phyloP scores from a whole-genome alignment of 768 basidiomycete genomes.

The Lactarius hengduanensis region DNA sequence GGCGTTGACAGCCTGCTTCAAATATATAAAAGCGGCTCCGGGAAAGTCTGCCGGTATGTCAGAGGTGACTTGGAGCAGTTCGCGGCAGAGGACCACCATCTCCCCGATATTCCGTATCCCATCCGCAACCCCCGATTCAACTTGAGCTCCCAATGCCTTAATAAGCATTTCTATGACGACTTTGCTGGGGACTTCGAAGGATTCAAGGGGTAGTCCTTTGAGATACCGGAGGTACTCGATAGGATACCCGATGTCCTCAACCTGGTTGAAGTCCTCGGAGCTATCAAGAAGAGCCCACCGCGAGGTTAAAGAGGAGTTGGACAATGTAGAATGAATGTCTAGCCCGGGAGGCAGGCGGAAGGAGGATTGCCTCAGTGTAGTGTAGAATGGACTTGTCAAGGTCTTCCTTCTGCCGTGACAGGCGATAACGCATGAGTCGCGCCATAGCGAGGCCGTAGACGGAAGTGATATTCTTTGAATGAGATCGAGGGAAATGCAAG shows the following conservation, averaged over 20 bases:
- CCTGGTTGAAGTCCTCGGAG: background rate
- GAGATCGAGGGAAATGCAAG: background rate
- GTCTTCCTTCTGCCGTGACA: background rate
- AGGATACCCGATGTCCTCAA: background rate
- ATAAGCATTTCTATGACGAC: background rate
- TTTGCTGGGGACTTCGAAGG: background rate
- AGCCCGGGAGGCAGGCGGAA: background rate
- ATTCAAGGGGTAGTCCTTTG: background rate
- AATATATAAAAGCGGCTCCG: background rate
- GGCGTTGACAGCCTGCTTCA: background rate
- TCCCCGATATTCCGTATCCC: background rate
- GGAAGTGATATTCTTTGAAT: background rate
- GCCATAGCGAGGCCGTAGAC: background rate
- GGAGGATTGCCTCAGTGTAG: background rate
- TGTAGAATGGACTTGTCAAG: background rate
- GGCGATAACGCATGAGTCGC: background rate
- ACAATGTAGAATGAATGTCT: background rate
- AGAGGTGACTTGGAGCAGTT: background rate
- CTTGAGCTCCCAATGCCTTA: background rate
- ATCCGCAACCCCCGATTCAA: background rate
- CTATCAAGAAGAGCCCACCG: fast-evolving
- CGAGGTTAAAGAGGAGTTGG: background rate
- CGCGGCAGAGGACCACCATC: background rate
- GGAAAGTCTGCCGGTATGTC: background rate
- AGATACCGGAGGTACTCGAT: background rate